These are phyloP conservation scores for Acrodontium crateriforme DNA, from an alignment of 2,329 filamentous ascomycete genomes.

Conservation along the genomic window DNA sequence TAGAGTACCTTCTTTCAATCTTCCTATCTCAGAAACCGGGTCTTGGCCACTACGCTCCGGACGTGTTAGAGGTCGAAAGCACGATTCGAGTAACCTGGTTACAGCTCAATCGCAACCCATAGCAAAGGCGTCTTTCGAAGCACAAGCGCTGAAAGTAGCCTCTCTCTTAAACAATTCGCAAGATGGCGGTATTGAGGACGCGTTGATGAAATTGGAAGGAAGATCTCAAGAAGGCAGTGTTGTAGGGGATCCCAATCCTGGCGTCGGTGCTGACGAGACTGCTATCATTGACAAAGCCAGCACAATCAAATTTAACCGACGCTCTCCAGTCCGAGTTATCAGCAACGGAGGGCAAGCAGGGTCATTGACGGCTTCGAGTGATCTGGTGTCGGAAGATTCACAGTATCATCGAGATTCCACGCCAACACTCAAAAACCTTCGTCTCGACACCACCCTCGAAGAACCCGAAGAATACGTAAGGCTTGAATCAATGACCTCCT, in stretches of 20 bases:
- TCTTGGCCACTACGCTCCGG: background rate
- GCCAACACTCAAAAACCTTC: background rate
- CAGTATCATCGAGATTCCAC: background rate
- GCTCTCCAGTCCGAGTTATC: background rate
- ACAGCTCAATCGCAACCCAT: conserved; percentile 41
- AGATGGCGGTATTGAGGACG: conserved; percentile 73
- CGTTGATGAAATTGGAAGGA: conserved; percentile 81
- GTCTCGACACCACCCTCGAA: no score
- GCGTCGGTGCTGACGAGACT: background rate
- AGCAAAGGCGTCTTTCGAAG: conserved; percentile 94
- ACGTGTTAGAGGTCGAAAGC: conserved; percentile 7
- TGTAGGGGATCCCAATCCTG: conserved; percentile 8
- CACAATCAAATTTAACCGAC: background rate
- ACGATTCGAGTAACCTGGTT: conserved; percentile 26
- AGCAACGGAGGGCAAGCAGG: background rate
- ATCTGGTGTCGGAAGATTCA: background rate
- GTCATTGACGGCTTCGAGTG: no score
- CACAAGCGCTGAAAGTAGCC: conserved; percentile 72
- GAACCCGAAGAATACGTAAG: no score
- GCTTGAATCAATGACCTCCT: no score
- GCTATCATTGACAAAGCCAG: background rate
- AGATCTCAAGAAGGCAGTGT: no score
- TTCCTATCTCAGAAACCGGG: background rate
- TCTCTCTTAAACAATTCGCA: conserved; percentile 76
- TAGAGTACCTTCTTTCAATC: background rate